These are phyloP conservation scores for Camellia granthamiana DNA, from an alignment of 148 eudicot species.

Conservation along the genomic window DNA sequence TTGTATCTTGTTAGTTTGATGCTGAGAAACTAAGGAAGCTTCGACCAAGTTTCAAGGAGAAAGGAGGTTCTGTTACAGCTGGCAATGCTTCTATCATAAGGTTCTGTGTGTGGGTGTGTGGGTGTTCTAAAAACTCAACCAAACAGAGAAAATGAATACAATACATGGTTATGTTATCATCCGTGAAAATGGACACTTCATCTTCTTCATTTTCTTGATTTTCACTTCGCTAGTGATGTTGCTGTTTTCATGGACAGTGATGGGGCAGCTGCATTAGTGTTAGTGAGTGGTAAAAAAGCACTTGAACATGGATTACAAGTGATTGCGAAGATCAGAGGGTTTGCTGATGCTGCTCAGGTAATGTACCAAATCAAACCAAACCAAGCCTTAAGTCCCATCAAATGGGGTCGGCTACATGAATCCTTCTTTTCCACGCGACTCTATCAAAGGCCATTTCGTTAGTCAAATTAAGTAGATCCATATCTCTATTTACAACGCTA, in stretches of 20 bases:
- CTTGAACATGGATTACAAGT: slow-evolving; percentile 71
- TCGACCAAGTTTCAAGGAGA: slow-evolving; percentile 79
- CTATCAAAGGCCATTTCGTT: too few species aligned
- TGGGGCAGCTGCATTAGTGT: slow-evolving; percentile 93
- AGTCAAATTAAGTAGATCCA: too few species aligned
- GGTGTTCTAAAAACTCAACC: too few species aligned
- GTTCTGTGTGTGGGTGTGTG: slow-evolving; percentile 30
- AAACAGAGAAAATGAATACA: neutral
- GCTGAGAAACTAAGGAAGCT: slow-evolving; percentile 77
- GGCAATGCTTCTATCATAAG: slow-evolving; percentile 95
- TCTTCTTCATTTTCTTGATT: too few species aligned
- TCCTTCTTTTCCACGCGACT: too few species aligned
- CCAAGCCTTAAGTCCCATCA: too few species aligned
- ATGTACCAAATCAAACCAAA: neutral
- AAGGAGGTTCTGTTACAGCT: slow-evolving; percentile 88
- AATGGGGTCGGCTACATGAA: too few species aligned
- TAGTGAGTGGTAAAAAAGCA: slow-evolving; percentile 89
- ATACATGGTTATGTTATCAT: neutral
- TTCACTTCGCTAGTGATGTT: neutral
- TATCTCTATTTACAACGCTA: too few species aligned
- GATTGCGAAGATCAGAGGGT: slow-evolving; percentile 78
- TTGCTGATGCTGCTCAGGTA: slow-evolving; percentile 98
- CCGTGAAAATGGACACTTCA: neutral
- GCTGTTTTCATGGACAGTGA: slow-evolving; percentile 51
- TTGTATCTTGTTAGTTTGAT: slow-evolving; percentile 55